Evolutionary conservation across 495 filamentous ascomycete genomes (phyloP).

Genomic region (Coniosporium apollinis): DNA sequence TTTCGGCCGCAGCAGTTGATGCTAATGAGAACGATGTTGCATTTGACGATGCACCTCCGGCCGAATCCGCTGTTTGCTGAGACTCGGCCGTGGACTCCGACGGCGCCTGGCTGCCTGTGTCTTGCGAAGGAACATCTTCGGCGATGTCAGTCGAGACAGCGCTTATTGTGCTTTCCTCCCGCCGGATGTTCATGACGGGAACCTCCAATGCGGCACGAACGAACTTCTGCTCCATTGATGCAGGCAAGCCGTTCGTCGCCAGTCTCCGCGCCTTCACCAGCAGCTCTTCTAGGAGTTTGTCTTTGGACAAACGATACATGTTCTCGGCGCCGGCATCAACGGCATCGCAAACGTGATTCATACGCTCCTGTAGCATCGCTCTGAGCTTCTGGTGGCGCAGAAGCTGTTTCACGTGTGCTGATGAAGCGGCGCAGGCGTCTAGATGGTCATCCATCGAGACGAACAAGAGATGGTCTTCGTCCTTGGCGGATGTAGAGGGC

Average conservation of each 20-base stretch:
- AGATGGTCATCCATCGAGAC: too few species aligned
- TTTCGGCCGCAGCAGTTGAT: constrained; percentile 14
- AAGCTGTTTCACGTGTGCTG: constrained; percentile 3
- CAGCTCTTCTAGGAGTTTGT: constrained; percentile 51
- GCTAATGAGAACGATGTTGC: constrained; percentile 18
- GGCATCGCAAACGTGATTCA: constrained; percentile 54
- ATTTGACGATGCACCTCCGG: constrained; percentile 15
- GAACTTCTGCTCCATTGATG: constrained; percentile 74
- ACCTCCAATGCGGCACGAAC: constrained; percentile 56
- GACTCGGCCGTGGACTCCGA: not conserved
- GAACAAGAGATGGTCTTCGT: too few species aligned
- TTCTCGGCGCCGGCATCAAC: constrained; percentile 67
- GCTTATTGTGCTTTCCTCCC: constrained; percentile 21
- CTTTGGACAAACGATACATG: constrained; percentile 60
- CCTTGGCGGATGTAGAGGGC: too few species aligned
- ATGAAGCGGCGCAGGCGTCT: constrained; percentile 4
- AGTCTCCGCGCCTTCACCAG: constrained; percentile 56
- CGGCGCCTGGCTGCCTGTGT: constrained; percentile 14
- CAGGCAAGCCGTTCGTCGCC: constrained; percentile 45
- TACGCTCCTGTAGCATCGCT: constrained; percentile 29
- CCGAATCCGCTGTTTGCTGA: too few species aligned
- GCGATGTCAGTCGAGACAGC: constrained; percentile 2
- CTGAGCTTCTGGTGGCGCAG: constrained; percentile 31
- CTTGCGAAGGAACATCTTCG: constrained; percentile 2
- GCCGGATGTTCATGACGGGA: constrained; percentile 37